Base-by-base conservation (phyloP, 192 early-diverging fungal genomes). In the Fimicolochytrium jonesii region DNA sequence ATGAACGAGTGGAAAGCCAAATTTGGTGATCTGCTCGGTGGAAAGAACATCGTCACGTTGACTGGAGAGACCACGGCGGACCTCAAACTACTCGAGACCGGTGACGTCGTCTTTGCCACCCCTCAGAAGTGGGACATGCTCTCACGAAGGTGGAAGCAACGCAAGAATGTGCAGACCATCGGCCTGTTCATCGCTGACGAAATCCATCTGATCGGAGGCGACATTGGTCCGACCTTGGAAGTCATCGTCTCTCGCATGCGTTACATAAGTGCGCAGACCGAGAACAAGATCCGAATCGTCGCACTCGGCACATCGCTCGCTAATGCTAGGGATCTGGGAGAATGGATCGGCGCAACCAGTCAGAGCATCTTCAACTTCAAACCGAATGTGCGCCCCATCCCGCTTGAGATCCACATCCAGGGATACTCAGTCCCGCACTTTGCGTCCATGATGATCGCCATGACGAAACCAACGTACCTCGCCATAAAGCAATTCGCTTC, bases 311-410 rank as follows among this genome's bases (percentile, higher is more conserved):
- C 91, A 1, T 91, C 91, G 1, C 63, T 99, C 42, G 92, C 95
- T 23, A 99, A 99, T 70, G 95, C 95, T n/a, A 79, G 88, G n/a
- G 97, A 99, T 63, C 73, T 99, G 36, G 97, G 93, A 1, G 91
- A 93, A 62, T 99, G 97, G 97, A 90, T 99, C 59, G 94, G 93
- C 32, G 90, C 89, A 0, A 81, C 86, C 0, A 57, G 43, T 17
- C 77, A 82, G 4, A 77, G 83, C 5, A 86, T 92, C n/a, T 95
- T 92, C 71, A 99, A 94, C 70, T 99, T 99, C 76, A 86, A 89
- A 36, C 94, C 94, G 26, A 88, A 85, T 17, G 94, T 97, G 15
- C 85, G 97, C 1, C 90, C 94, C 22, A 84, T 95, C 35, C 94
- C 97, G 13, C 74, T 99, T 57, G 95, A 97, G 70, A 92, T 97